These are phyloP conservation scores for Lipomyces yamadae DNA, from an alignment of 805 yeast genomes.

Conservation along the genomic window DNA sequence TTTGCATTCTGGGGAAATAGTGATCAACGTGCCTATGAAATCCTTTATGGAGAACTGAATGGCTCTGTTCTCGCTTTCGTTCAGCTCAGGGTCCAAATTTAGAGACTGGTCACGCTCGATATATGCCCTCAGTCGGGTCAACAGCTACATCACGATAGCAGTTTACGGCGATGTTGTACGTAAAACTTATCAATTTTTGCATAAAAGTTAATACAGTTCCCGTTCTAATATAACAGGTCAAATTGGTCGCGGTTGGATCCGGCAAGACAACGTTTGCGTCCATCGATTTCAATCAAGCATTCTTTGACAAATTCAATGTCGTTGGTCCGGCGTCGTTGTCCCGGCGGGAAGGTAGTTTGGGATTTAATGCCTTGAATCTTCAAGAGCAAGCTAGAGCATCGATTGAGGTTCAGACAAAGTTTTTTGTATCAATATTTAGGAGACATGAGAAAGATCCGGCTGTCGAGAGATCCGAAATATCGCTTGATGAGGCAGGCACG, in stretches of 20 bases:
- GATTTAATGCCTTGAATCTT: slow-evolving; percentile 10
- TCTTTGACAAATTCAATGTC: slow-evolving; percentile 21
- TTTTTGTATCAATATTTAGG: slow-evolving; percentile 31
- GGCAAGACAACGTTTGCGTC: slow-evolving; percentile 27
- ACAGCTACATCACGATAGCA: slow-evolving; percentile 27
- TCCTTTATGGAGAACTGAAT: slow-evolving; percentile 3
- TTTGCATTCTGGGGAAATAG: neutral
- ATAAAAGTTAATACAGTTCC: neutral
- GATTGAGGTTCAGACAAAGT: slow-evolving; percentile 25
- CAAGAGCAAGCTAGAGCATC: slow-evolving; percentile 2
- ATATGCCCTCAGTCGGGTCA: slow-evolving; percentile 22
- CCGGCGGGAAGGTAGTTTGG: neutral
- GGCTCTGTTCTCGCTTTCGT: slow-evolving; percentile 30
- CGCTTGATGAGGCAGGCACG: slow-evolving; percentile 17
- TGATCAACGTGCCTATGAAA: neutral
- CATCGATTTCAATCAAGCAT: slow-evolving; percentile 14
- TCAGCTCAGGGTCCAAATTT: slow-evolving; percentile 20
- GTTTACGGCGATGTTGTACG: slow-evolving; percentile 17
- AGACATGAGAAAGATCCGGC: slow-evolving; percentile 31
- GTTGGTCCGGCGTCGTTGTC: slow-evolving; percentile 3
- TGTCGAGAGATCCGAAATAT: slow-evolving; percentile 28
- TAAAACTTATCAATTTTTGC: neutral
- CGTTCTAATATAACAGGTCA: slow-evolving; percentile 10
- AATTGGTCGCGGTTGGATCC: slow-evolving; percentile 16
- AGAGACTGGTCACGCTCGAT: slow-evolving; percentile 36